Base-by-base conservation (phyloP, 169 alveolate genomes). In the Amoebophrya sp. region DNA sequence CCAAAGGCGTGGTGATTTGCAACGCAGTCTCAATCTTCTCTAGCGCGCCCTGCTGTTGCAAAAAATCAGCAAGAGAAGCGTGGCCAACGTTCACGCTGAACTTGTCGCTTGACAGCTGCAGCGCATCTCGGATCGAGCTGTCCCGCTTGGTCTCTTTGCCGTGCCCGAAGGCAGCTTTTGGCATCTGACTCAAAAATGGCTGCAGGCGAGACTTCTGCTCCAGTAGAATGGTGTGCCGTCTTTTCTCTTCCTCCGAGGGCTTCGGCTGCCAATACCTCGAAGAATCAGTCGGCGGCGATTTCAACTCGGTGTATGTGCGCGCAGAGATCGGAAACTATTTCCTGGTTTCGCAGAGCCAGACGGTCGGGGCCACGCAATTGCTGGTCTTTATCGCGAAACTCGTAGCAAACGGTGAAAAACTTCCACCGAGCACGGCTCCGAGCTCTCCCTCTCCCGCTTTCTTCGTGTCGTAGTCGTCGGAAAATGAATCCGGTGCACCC, bases 71-170 rank as follows among this genome's bases (percentile, higher is more conserved):
- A 26, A 65, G 83, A 26, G 1, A 6, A 26, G n/a, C 83, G 83
- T 26, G 33, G 33, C 83, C 83, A 18, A 65, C 83, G 3, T 65
- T 65, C 83, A 65, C 83, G 12, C 33, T 26, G 33, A 65, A 65
- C 83, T 65, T 65, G 36, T 65, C 83, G 26, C 36, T 26, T 6
- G 83, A 26, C 10, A 65, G 83, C 33, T 65, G 83, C 83, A 65
- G 83, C 83, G 83, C 83, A 65, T 65, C 83, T 26, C 83, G 83
- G 36, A 65, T 26, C 10, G 83, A 6, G 2, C 38, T 18, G 26
- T 65, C 83, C 83, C 83, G 83, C 83, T 65, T 65, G 12, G 83
- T 65, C 83, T 65, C 83, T 65, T 29, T 36, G n/a, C 83, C 83
- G 83, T 65, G 83, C 83, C 83, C 83, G 83, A 65, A 65, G 36